Evolutionary conservation across 345 rosid species (phyloP).

Genomic region (Draba incana): DNA sequence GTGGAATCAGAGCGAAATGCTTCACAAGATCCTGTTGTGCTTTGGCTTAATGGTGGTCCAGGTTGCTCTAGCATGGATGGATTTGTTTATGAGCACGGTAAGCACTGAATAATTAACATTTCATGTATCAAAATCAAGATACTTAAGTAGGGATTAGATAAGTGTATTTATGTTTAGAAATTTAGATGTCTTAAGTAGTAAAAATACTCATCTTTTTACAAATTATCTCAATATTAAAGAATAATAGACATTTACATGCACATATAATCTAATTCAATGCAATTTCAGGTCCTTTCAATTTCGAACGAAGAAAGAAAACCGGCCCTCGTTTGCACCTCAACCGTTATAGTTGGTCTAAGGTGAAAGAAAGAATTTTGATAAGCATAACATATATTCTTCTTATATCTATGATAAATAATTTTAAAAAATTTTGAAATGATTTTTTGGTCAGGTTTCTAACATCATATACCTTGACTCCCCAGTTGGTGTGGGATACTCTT

Average conservation of each 20-base stretch:
- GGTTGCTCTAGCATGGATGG: conserved; percentile 98
- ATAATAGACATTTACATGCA: too few species aligned
- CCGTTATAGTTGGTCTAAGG: conserved; percentile 95
- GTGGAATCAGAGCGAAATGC: conserved; percentile 79
- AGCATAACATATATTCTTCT: background rate
- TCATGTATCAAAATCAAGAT: too few species aligned
- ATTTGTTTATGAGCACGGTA: conserved; percentile 86
- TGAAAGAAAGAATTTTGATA: conserved; percentile 29
- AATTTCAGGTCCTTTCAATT: conserved; percentile 83
- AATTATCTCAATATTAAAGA: too few species aligned
- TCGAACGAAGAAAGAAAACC: conserved; percentile 48
- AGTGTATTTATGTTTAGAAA: too few species aligned
- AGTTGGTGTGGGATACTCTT: conserved; percentile 84
- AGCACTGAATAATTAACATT: too few species aligned
- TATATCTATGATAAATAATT: background rate
- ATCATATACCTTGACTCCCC: conserved; percentile 86
- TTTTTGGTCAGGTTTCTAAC: conserved; percentile 64
- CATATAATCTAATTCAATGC: background rate
- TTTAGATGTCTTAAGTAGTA: too few species aligned
- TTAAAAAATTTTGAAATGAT: background rate
- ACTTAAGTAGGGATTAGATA: too few species aligned
- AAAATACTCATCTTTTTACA: too few species aligned
- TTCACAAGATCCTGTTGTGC: conserved; percentile 71
- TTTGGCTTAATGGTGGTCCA: conserved; percentile 98
- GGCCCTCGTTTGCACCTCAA: conserved; percentile 68